These are phyloP conservation scores for Ilyonectria robusta DNA, from an alignment of 2,329 filamentous ascomycete species.

Conservation along the genomic window DNA sequence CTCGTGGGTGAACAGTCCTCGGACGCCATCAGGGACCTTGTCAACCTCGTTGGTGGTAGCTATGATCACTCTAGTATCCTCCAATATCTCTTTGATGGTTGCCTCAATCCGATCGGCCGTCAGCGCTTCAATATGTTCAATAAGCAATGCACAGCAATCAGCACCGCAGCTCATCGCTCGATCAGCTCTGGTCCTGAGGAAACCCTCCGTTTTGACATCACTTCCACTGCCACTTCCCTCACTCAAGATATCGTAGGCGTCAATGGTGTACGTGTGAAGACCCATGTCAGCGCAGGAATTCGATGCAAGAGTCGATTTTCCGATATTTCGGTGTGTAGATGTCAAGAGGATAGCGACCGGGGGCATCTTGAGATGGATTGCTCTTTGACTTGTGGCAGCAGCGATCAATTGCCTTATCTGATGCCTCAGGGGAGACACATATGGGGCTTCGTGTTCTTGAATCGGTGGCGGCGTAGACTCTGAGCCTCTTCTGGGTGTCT, in stretches of 20 bases:
- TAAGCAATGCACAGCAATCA: conserved; percentile 85
- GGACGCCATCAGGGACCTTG: conserved; percentile 90
- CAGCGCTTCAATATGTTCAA: conserved; percentile 91
- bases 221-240: conserved; percentile 86
- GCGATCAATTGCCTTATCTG: conserved; percentile 88
- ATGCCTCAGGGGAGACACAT: conserved; percentile 73
- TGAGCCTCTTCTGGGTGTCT: conserved; percentile 65
- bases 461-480: conserved; percentile 58
- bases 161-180: conserved; percentile 90
- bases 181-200: conserved; percentile 88
- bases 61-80: conserved; percentile 85
- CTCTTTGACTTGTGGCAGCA: conserved; percentile 88
- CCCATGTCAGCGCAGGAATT: conserved; percentile 90
- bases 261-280: conserved; percentile 88
- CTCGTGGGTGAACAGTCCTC: conserved; percentile 95
- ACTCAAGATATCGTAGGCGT: conserved; percentile 94
- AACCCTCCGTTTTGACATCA: conserved; percentile 94
- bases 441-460: conserved; percentile 62
- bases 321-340: conserved; percentile 93
- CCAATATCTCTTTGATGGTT: conserved; percentile 86
- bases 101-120: conserved; percentile 92
- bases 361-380: conserved; percentile 88
- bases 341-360: conserved; percentile 90
- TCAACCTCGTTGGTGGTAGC: conserved; percentile 97
- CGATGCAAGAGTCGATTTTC: conserved; percentile 85